These are phyloP conservation scores for Sphaerulina musiva DNA, from an alignment of 2,329 filamentous ascomycete genomes.

Conservation along the genomic window DNA sequence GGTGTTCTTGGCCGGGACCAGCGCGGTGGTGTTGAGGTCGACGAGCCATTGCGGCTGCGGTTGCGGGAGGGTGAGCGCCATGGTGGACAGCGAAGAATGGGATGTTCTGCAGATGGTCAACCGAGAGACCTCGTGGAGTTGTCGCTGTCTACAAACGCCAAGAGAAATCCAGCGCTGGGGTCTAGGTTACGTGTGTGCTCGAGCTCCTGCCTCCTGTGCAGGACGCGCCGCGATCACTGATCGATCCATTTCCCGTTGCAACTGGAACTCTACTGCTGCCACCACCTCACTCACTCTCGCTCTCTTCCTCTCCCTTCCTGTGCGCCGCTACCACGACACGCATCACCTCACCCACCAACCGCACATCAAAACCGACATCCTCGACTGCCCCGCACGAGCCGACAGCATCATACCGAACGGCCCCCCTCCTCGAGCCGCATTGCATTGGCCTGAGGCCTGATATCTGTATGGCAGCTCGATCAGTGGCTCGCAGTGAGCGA, in stretches of 20 bases:
- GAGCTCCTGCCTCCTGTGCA: too few relatives aligned
- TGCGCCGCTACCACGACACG: too few relatives aligned
- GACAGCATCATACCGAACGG: conserved; percentile 7
- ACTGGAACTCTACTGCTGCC: too few relatives aligned
- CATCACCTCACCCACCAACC: not conserved
- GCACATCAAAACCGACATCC: not conserved
- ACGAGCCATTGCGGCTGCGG: conserved; percentile 72
- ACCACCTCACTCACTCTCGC: not conserved
- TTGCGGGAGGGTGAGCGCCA: conserved; percentile 30
- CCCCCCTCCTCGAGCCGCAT: conserved; percentile 6
- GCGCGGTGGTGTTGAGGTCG: conserved; percentile 66
- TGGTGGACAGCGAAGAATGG: not conserved
- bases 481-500: not conserved
- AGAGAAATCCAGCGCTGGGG: too few relatives aligned
- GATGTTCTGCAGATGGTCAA: too few relatives aligned
- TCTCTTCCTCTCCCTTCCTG: not conserved
- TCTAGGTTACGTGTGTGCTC: too few relatives aligned
- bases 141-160: not conserved
- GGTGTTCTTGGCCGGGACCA: conserved; percentile 57
- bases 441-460: conserved; percentile 11
- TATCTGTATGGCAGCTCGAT: not conserved
- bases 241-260: too few relatives aligned
- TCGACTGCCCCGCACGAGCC: conserved; percentile 7
- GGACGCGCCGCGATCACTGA: too few relatives aligned
- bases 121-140: not conserved